Conservation (phyloP, 106 monocot species). For the Phalaenopsis equestris region DNA sequence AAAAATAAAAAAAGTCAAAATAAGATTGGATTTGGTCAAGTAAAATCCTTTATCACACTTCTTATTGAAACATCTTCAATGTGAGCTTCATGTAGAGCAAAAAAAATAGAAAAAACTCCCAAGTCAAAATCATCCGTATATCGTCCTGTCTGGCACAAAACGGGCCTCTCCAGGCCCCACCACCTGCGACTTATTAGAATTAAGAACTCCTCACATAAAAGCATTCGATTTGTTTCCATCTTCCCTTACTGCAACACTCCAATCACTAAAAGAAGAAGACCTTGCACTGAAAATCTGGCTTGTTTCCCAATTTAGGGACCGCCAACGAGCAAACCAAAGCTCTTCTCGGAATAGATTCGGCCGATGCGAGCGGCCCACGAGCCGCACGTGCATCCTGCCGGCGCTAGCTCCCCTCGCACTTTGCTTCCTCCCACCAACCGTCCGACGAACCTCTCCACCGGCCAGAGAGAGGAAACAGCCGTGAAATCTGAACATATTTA, state of each 20-base stretch:
- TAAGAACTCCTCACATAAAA: not conserved
- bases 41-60: too few relatives aligned
- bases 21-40: too few relatives aligned
- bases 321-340: too few relatives aligned
- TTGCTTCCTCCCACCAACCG: not conserved
- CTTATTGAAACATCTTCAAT: too few relatives aligned
- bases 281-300: not conserved
- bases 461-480: not conserved
- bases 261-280: not conserved
- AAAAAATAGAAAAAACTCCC: too few relatives aligned
- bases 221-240: not conserved
- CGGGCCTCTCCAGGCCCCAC: not conserved
- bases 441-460: not conserved
- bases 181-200: not conserved
- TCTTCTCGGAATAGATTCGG: too few relatives aligned
- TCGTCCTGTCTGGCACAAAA: not conserved
- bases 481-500: not conserved
- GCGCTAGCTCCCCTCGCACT: not conserved
- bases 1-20: too few relatives aligned
- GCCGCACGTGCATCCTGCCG: conserved; percentile 4
- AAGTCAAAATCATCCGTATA: not conserved
- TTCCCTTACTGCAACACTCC: not conserved
- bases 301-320: not conserved
- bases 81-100: too few relatives aligned
- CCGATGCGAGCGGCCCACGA: conserved; percentile 1